These are phyloP conservation scores for Kluyveromyces siamensis DNA, from an alignment of 805 yeast species.

Conservation along the genomic window DNA sequence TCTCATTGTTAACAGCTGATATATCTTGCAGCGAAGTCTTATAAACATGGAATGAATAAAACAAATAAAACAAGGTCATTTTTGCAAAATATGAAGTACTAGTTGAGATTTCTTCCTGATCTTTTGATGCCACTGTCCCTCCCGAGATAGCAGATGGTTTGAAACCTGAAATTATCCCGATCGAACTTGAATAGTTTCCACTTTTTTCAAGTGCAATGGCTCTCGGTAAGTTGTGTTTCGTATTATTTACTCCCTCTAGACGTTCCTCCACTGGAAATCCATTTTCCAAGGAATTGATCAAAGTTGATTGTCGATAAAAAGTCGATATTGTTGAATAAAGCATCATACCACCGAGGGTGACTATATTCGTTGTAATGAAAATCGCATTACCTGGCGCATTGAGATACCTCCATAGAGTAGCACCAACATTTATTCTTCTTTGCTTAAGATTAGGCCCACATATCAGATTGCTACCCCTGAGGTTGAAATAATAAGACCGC, in stretches of 20 bases:
- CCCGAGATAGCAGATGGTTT: neutral
- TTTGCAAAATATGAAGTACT: constrained; percentile 14
- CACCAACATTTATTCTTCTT: constrained; percentile 2
- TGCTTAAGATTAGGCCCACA: neutral
- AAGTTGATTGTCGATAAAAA: constrained; percentile 8
- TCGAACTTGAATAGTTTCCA: neutral
- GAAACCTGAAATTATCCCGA: neutral
- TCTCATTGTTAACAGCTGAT: constrained; percentile 1
- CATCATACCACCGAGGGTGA: constrained; percentile 28
- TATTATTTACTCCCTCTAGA: neutral
- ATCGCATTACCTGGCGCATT: constrained; percentile 32
- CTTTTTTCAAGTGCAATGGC: neutral
- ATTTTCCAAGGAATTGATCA: constrained; percentile 3
- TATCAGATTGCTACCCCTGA: neutral
- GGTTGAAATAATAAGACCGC: neutral
- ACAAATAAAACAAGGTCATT: constrained; percentile 20
- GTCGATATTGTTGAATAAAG: constrained; percentile 25
- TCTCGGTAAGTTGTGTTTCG: neutral
- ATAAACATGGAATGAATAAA: constrained; percentile 21
- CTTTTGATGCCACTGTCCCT: neutral
- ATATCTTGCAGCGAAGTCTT: constrained; percentile 8
- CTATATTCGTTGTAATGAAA: constrained; percentile 30
- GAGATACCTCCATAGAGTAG: constrained; percentile 30
- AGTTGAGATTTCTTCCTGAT: constrained; percentile 6
- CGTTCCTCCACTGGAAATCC: neutral